These are phyloP conservation scores for Posidonia australis DNA, from an alignment of 106 monocot species.

Conservation along the genomic window DNA sequence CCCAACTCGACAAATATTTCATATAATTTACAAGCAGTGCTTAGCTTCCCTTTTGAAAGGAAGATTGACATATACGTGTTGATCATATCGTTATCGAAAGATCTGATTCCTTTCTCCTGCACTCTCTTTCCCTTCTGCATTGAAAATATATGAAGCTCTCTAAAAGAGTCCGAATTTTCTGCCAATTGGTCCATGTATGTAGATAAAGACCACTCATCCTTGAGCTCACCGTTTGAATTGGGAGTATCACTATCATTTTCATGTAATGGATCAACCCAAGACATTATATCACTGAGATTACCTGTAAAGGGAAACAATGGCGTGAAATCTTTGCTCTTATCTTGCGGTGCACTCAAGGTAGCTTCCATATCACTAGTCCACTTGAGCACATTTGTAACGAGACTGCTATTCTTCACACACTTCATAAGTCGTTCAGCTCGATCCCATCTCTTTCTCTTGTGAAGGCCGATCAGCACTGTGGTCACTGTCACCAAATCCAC, in stretches of 20 bases:
- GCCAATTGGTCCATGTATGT: conserved; percentile 68
- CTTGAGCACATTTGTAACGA: conserved; percentile 41
- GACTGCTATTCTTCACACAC: conserved; percentile 39
- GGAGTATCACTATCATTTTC: background rate
- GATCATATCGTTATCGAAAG: conserved; percentile 80
- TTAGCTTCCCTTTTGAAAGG: conserved; percentile 62
- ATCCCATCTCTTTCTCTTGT: conserved; percentile 55
- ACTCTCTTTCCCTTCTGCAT: conserved; percentile 49
- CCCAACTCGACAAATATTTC: conserved; percentile 56
- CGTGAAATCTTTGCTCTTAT: conserved; percentile 54
- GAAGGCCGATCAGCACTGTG: conserved; percentile 53
- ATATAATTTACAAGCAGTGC: conserved; percentile 75
- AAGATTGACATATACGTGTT: conserved; percentile 92
- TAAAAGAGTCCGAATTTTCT: conserved; percentile 22
- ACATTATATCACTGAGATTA: conserved; percentile 38
- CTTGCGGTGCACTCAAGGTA: conserved; percentile 43
- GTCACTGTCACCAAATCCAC: conserved; percentile 81
- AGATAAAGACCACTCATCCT: conserved; percentile 75
- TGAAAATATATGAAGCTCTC: conserved; percentile 24
- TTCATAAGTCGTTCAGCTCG: conserved; percentile 56
- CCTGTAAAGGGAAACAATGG: conserved; percentile 50
- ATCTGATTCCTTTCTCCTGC: conserved; percentile 31
- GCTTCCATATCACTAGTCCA: conserved; percentile 71
- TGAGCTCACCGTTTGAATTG: background rate
- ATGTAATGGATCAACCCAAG: conserved; percentile 19